phyloP scores from a whole-genome alignment of 179 eudicot species.

The Vitellaria paradoxa region DNA sequence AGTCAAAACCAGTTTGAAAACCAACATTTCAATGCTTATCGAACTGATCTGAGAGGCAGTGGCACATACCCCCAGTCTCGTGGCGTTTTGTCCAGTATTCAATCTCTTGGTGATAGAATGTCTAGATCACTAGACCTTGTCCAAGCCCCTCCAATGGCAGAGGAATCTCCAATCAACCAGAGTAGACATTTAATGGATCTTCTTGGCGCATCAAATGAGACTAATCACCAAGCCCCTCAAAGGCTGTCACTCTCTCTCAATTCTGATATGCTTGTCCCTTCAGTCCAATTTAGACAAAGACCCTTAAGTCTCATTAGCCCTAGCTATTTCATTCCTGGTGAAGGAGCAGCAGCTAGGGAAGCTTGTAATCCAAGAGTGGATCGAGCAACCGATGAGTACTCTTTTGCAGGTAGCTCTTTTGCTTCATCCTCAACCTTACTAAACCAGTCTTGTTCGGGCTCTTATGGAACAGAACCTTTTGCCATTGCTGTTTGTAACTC shows the following conservation, averaged over 20 bases:
- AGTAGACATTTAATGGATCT: constrained; percentile 60
- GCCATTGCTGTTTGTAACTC: constrained; percentile 40
- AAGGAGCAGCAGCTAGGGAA: constrained; percentile 19
- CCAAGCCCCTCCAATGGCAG: constrained; percentile 25
- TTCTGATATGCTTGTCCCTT: constrained; percentile 41
- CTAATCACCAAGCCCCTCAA: constrained; percentile 32
- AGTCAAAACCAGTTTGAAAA: constrained; percentile 44
- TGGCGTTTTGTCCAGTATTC: constrained; percentile 31
- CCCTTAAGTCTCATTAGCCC: constrained; percentile 34
- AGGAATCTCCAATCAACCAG: constrained; percentile 46
- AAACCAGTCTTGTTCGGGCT: constrained; percentile 23
- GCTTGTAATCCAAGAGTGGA: constrained; percentile 23
- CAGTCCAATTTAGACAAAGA: constrained; percentile 43
- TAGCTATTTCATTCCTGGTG: constrained; percentile 35
- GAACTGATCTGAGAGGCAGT: constrained; percentile 27
- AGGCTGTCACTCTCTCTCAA: constrained; percentile 70
- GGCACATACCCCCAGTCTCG: constrained; percentile 28
- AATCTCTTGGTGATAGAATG: constrained; percentile 54
- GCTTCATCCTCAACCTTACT: constrained; percentile 27
- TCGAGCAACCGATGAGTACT: constrained; percentile 22
- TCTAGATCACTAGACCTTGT: constrained; percentile 47
- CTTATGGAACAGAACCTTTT: constrained; percentile 26
- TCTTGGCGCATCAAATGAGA: constrained; percentile 51
- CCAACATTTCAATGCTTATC: constrained; percentile 51
- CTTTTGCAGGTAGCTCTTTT: constrained; percentile 24